These are phyloP conservation scores for Gypsophila paniculata DNA, from an alignment of 179 eudicot species.

Conservation along the genomic window DNA sequence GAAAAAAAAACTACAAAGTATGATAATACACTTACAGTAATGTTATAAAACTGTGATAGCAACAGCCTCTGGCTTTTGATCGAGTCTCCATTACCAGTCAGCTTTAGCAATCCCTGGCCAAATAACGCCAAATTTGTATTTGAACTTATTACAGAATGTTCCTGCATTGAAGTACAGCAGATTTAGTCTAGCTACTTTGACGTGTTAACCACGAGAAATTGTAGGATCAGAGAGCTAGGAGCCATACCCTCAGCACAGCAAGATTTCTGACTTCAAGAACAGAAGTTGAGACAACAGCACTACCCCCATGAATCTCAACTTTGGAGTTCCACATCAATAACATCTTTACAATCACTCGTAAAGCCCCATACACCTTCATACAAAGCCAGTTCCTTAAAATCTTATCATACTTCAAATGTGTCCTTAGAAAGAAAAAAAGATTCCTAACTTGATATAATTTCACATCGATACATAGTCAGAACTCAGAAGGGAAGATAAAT, in stretches of 20 bases:
- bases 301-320: conserved; percentile 68
- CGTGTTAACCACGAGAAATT: neutral
- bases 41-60: conserved; percentile 72
- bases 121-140: conserved; percentile 68
- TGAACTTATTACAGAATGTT: conserved; percentile 62
- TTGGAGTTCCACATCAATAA: conserved; percentile 80
- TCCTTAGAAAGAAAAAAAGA: conserved; percentile 2
- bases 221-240: neutral
- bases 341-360: conserved; percentile 77
- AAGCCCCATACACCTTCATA: conserved; percentile 76
- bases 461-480: neutral
- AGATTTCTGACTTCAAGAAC: conserved; percentile 83
- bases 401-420: neutral
- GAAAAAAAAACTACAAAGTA: neutral
- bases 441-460: neutral
- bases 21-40: conserved; percentile 51
- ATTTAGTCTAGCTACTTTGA: conserved; percentile 7
- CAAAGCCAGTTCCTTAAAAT: conserved; percentile 12
- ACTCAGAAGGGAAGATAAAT: neutral
- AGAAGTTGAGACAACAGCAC: conserved; percentile 52
- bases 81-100: conserved; percentile 75
- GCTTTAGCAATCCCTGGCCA: conserved; percentile 72
- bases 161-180: conserved; percentile 37
- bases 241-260: conserved; percentile 61
- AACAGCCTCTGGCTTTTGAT: conserved; percentile 76